Evolutionary conservation across 2,329 filamentous ascomycete genomes (phyloP).

Genomic region (Ophiostoma tasmaniense): DNA sequence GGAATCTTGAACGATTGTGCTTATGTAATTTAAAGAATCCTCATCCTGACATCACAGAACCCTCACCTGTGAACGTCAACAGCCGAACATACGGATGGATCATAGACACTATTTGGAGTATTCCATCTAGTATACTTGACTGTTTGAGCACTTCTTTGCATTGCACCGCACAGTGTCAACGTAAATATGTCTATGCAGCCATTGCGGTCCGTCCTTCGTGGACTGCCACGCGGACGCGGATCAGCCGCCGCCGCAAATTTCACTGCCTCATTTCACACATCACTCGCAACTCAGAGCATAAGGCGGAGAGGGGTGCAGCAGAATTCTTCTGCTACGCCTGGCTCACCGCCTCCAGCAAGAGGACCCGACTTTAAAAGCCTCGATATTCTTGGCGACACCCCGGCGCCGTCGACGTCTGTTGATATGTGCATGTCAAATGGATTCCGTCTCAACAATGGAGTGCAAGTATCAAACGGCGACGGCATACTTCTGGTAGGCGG

Average conservation of each 20-base stretch:
- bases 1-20: neutral
- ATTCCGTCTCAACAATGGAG: slow-evolving; percentile 77
- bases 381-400: slow-evolving; percentile 68
- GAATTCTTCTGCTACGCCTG: neutral
- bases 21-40: neutral
- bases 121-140: too few relatives aligned
- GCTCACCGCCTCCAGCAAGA: neutral
- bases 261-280: neutral
- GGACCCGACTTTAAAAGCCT: slow-evolving; percentile 62
- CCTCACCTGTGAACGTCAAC: neutral
- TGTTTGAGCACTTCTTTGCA: neutral
- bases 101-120: neutral
- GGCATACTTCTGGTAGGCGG: slow-evolving; percentile 68
- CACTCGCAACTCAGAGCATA: neutral
- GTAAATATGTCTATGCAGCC: neutral
- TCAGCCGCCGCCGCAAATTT: neutral
- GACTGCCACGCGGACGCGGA: neutral
- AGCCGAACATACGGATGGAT: neutral
- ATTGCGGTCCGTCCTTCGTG: neutral
- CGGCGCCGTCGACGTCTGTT: slow-evolving; percentile 70
- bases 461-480: slow-evolving; percentile 49
- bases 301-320: neutral
- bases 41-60: neutral
- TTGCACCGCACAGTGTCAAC: neutral
- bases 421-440: slow-evolving; percentile 76